Base-by-base conservation (phyloP, 257 asterid species). In the Gentiana macrophylla region DNA sequence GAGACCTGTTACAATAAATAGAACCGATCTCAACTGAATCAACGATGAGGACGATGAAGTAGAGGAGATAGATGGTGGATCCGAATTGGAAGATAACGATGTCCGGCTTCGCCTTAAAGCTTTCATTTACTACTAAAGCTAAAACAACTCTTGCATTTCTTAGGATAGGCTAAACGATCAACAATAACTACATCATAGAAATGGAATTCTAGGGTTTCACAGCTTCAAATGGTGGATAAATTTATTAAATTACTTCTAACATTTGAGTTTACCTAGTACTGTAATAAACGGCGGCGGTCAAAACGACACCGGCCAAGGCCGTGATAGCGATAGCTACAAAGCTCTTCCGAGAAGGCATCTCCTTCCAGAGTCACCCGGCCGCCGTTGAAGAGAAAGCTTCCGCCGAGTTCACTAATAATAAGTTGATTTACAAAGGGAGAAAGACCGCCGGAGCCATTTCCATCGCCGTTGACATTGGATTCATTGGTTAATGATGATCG, bases 21-120 rank as follows among this genome's bases (percentile, higher is more conserved):
- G 76, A 70, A 85, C 91, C 84, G 97, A 89, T 85, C 97, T 85
- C 84, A 89, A 76, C 69, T 85, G 90, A 74, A 83, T 79, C 97
- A 94, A 85, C 72, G 95, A 80, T 50, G 83, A 79, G 55, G 96
- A 74, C 61, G 77, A 79, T 34, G 94, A 76, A 45, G 91, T 75
- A 3, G 96, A 73, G 5, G 75, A 88, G 46, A 10, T 41, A 54
- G 93, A 76, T 66, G 86, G 74, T 43, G 95, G 79, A 73, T 85
- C 74, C 47, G 90, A 74, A 76, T 86, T 83, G 49, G 97, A 80
- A 59, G 86, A 68, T 8, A 85, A 68, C 79, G 96, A 88, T 69
- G 89, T 81, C 77, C 85, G 94, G 71, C 86, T 79, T 73, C 95
- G 89, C 76, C 68, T 83, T 41, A 89, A 84, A 74, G 95, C 94